These are phyloP conservation scores for Aspergillus uvarum DNA, from an alignment of 2,329 filamentous ascomycete species.

Conservation along the genomic window DNA sequence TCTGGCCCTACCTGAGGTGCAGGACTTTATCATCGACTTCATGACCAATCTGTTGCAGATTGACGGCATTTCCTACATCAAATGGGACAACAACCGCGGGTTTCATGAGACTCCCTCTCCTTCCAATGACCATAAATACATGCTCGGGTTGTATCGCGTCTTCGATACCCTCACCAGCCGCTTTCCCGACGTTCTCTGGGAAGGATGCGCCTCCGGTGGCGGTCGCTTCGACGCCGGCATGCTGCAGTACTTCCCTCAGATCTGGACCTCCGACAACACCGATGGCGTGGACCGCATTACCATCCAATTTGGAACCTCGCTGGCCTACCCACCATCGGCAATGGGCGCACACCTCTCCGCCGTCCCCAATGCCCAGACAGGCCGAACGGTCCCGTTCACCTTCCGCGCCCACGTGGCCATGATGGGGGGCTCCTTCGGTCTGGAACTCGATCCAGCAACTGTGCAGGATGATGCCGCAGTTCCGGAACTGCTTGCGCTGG, in stretches of 20 bases:
- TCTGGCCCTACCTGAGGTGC: constrained; percentile 60
- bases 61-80: constrained; percentile 60
- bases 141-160: constrained; percentile 63
- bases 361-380: constrained; percentile 59
- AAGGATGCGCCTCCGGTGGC: constrained; percentile 65
- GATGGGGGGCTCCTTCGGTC: constrained; percentile 67
- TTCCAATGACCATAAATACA: constrained; percentile 58
- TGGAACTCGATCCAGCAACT: constrained; percentile 60
- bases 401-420: constrained; percentile 67
- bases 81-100: constrained; percentile 68
- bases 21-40: constrained; percentile 60
- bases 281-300: constrained; percentile 61
- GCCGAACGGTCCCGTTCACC: constrained; percentile 55
- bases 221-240: constrained; percentile 65
- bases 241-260: constrained; percentile 64
- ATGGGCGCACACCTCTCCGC: constrained; percentile 67
- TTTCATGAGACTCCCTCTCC: constrained; percentile 61
- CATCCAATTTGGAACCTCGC: constrained; percentile 64
- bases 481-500: constrained; percentile 54
- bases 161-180: constrained; percentile 59
- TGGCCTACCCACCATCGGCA: constrained; percentile 61
- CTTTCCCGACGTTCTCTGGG: constrained; percentile 64
- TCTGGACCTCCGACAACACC: constrained; percentile 66
- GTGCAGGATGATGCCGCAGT: constrained; percentile 54
- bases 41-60: constrained; percentile 56